Base-by-base conservation (phyloP, 495 filamentous ascomycete genomes). In the Chaetomium cochliodes region DNA sequence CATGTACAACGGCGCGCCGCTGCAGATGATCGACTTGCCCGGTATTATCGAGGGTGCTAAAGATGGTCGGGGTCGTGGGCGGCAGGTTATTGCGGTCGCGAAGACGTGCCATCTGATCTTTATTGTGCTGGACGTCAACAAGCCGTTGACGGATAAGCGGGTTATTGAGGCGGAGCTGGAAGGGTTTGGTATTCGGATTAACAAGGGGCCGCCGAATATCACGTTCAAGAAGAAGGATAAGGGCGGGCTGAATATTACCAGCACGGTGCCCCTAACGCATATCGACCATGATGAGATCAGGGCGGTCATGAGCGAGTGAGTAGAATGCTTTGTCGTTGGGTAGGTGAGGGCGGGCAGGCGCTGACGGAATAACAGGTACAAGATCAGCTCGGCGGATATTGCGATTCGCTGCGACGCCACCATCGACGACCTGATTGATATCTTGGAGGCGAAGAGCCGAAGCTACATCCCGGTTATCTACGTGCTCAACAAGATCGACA, bases 211-310 rank as follows among this genome's bases (percentile, higher is more conserved):
- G 37, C 94, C 96, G 33, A 98, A 98, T 75, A 98, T 98, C 71
- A 87, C 91, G 20, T 97, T 98, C 82, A 93, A 88, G 81, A 98
- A 98, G 85, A 98, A 98, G 81, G 96, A 98, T 77, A 98, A 97
- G 81, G 94, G 94, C 70, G 94, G 94, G 25, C 85, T 98, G 70
- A 90, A 87, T 69, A 96, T 98, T 73, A 96, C 92, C 11, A 93
- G 87, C 80, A 98, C 94, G 28, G 87, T 92, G 30, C 92, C 92
- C 0, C 82, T 98, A 66, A 91, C 90, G 11, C 92, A 98, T 77
- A 92, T 98, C 65, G 91, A 94, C 73, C 84, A 90, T 64, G 94
- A 97, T 67, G 96, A 98, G 81, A 96, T 98, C 80, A 92, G 89
- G 80, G 94, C 94, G 46, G 94, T 98, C 54, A 94, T 98, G 92